phyloP scores from a whole-genome alignment of 148 eudicot genomes.

The Simmondsia chinensis region DNA sequence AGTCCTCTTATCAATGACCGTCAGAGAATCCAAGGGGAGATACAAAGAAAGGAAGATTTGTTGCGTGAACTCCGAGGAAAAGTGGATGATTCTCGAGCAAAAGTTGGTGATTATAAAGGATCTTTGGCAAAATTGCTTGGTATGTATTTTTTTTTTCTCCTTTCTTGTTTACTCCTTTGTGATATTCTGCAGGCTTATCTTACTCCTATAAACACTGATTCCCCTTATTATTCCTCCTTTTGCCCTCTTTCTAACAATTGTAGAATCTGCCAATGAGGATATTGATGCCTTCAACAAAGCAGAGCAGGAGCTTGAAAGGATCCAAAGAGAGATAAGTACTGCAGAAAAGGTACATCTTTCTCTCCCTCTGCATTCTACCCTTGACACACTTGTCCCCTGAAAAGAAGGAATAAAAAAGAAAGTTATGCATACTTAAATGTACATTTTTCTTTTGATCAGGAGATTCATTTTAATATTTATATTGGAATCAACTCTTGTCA shows the following conservation, averaged over 20 bases:
- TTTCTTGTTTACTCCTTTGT: too few relatives aligned
- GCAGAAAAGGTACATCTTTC: constrained; percentile 39
- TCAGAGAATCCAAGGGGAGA: constrained; percentile 45
- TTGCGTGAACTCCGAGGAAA: constrained; percentile 29
- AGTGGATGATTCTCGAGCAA: constrained; percentile 37
- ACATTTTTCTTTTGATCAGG: too few relatives aligned
- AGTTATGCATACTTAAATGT: too few relatives aligned
- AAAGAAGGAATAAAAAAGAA: too few relatives aligned
- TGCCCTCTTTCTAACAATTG: constrained; percentile 6
- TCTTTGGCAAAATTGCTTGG: constrained; percentile 60
- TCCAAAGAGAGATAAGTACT: constrained; percentile 37
- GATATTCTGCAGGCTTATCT: neutral
- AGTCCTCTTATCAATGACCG: constrained; percentile 3
- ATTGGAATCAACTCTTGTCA: too few relatives aligned
- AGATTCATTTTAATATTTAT: too few relatives aligned
- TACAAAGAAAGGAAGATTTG: constrained; percentile 38
- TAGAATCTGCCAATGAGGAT: constrained; percentile 73
- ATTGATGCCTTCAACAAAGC: constrained; percentile 53
- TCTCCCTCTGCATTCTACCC: neutral
- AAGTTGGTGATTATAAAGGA: constrained; percentile 37
- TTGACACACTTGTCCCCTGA: too few relatives aligned
- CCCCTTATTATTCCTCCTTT: neutral
- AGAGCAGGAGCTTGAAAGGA: constrained; percentile 36
- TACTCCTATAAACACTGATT: neutral
- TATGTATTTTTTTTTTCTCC: too few relatives aligned